Base-by-base conservation (phyloP, 1,284 basidiomycete species). In the Mycena citricolor region DNA sequence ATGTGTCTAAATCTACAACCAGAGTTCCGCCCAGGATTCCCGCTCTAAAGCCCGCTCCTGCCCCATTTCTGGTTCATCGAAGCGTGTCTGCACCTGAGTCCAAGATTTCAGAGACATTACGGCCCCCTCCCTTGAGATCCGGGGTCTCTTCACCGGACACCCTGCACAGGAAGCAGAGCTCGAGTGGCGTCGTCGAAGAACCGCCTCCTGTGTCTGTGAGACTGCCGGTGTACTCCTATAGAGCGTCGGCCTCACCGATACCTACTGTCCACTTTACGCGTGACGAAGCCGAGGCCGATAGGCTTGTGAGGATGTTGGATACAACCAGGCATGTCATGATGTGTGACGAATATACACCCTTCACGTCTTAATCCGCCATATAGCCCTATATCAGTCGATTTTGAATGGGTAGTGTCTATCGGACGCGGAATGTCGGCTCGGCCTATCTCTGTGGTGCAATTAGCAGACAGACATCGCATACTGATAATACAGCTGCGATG, bases 311-410 rank as follows among this genome's bases (percentile, higher is more conserved):
- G 10, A 29, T 38, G 26, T 36, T 52, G 1, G 47, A 52, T 34
- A 23, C 23, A 1, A 36, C 30, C 2, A 30, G 49, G 49, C 47
- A 30, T 8, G 49, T 51, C n/a, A n/a, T n/a, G n/a, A n/a, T n/a
- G n/a, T 22, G 31, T 19, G 10, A 16, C 6, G 21, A 6, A 17
- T 8, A 17, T 16, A n/a, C 13, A 10, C 21, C 19, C 29, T 7
- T 8, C 11, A 23, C 24, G 24, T 4, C 31, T 33, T n/a, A 13
- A 26, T 29, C 21, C 2, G 21, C 29, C n/a, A n/a, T 13, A 4
- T 17, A 47, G 50, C 14, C 32, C 42, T 4, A 42, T 52, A 14
- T 48, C 50, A 4, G 34, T 52, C 6, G 51, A 52, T 40, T 38
- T 35, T 8, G 51, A 52, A 36, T 52, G 51, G 51, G 43, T 43